A percentile compares a stretch with the other conserved stretches of the same genome.
Conservation (phyloP, 805 yeast species). For the Blastobotrys attinorum region DNA sequence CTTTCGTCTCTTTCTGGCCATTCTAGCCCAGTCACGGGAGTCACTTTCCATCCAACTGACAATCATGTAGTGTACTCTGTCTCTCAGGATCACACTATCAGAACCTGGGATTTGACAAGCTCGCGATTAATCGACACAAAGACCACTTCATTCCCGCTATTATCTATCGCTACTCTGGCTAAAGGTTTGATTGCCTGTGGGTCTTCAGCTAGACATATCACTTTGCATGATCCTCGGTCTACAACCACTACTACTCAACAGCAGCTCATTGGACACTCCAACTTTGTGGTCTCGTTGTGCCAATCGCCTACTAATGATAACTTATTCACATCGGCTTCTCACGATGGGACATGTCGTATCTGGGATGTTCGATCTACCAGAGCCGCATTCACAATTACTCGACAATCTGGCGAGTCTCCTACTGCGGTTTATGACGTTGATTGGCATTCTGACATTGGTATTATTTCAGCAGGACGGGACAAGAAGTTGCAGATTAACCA, state of each 20-base stretch:
- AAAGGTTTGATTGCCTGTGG: constrained; percentile 74
- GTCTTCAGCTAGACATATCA: constrained; percentile 96
- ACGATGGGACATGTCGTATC: constrained; percentile 88
- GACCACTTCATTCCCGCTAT: constrained; percentile 75
- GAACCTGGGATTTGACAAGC: constrained; percentile 94
- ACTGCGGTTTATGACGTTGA: constrained; percentile 77
- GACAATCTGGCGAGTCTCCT: constrained; percentile 45
- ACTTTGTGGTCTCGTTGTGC: constrained; percentile 76
- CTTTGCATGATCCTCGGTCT: constrained; percentile 84
- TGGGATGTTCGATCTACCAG: constrained; percentile 92
- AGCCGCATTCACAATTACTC: constrained; percentile 71
- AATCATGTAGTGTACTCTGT: constrained; percentile 83
- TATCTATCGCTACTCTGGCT: constrained; percentile 65
- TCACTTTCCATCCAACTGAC: constrained; percentile 66
- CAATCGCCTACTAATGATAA: constrained; percentile 71
- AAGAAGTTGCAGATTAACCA: constrained; percentile 80
- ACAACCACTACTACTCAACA: constrained; percentile 47
- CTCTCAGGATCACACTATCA: constrained; percentile 89
- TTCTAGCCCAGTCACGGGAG: constrained; percentile 78
- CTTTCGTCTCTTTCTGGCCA: constrained; percentile 74
- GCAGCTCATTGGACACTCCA: constrained; percentile 82
- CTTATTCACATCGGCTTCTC: constrained; percentile 86
- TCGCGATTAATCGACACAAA: constrained; percentile 79
- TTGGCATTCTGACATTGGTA: constrained; percentile 76
- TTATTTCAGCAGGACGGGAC: constrained; percentile 90